Percentiles rank a stretch among this genome's conserved stretches.
phyloP scores from a whole-genome alignment of 2,329 filamentous ascomycete species.

The Thelonectria rubi region DNA sequence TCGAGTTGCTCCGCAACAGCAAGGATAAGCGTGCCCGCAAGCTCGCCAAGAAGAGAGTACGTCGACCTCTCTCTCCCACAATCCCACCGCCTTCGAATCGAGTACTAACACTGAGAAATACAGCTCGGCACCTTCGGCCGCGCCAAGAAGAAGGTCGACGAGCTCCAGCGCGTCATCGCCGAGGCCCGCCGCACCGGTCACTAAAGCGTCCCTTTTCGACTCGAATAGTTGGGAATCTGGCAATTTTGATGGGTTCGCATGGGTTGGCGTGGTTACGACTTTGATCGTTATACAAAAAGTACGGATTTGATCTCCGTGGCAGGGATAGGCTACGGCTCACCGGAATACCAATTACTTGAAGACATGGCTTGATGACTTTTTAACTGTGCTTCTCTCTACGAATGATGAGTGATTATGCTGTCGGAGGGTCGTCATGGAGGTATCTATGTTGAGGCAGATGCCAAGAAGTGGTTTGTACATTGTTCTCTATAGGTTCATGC shows the following conservation, averaged over 20 bases:
- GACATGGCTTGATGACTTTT: constrained; percentile 39
- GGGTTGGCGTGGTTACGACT: constrained; percentile 51
- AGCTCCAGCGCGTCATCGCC: constrained; percentile 97
- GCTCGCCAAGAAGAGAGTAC: constrained; percentile 98
- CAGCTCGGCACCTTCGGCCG: constrained; percentile 98
- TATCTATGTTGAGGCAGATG: no score
- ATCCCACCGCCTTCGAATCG: neutral
- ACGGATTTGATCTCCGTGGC: constrained; percentile 46
- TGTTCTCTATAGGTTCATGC: constrained; percentile 18
- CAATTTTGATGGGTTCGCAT: constrained; percentile 44
- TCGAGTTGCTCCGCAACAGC: constrained; percentile 98
- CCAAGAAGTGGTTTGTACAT: constrained; percentile 1
- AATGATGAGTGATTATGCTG: constrained; percentile 1
- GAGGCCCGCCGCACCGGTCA: constrained; percentile 80
- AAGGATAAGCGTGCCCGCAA: constrained; percentile 99
- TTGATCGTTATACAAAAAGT: constrained; percentile 43
- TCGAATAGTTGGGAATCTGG: constrained; percentile 40
- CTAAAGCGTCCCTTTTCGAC: constrained; percentile 53
- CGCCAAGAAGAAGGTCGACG: constrained; percentile 99
- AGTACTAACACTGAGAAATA: constrained; percentile 38
- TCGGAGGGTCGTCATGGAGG: no score
- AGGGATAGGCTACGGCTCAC: constrained; percentile 46
- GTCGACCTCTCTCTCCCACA: constrained; percentile 47
- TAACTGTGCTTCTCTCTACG: constrained; percentile 20
- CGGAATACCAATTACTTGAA: constrained; percentile 50